A percentile compares a stretch with the other conserved stretches of the same genome.
Evolutionary conservation across 2,329 filamentous ascomycete species (phyloP).

Genomic region (Colletotrichum tabaci): DNA sequence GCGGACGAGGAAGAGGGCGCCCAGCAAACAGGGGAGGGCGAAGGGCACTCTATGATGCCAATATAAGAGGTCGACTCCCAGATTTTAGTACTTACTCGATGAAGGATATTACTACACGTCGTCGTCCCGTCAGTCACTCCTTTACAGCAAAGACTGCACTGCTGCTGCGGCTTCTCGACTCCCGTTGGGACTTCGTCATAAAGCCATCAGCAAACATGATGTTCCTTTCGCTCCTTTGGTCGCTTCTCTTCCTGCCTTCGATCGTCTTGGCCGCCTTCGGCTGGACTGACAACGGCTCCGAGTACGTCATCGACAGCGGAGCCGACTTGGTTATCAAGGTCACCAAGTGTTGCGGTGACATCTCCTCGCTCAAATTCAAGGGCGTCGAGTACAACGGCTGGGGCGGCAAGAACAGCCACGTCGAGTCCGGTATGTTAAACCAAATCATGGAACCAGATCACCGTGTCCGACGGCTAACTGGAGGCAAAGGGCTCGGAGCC

Average conservation of each 20-base stretch:
- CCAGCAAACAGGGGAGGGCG: background rate
- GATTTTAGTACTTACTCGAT: background rate
- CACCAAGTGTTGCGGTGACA: slow-evolving; percentile 53
- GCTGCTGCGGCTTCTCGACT: slow-evolving; percentile 11
- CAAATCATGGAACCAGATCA: background rate
- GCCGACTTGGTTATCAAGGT: slow-evolving; percentile 52
- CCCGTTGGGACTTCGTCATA: background rate
- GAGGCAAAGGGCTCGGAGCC: slow-evolving; percentile 47
- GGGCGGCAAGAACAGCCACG: slow-evolving; percentile 50
- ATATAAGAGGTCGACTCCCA: slow-evolving; percentile 13
- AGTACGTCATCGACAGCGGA: slow-evolving; percentile 56
- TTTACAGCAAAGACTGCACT: slow-evolving; percentile 24
- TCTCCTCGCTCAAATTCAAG: slow-evolving; percentile 52
- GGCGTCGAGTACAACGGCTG: slow-evolving; percentile 52
- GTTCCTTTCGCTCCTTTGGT: slow-evolving; percentile 46
- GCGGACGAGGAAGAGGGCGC: slow-evolving; percentile 13
- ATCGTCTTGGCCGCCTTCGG: slow-evolving; percentile 55
- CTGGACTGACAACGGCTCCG: slow-evolving; percentile 55
- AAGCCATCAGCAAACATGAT: slow-evolving; percentile 44
- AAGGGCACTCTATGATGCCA: background rate
- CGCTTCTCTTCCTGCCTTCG: slow-evolving; percentile 48
- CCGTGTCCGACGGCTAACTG: background rate
- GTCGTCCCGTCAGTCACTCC: slow-evolving; percentile 6
- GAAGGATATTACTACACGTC: background rate
- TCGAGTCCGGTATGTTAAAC: slow-evolving; percentile 43